Percentiles rank a stretch among this genome's conserved stretches.
phyloP scores from a whole-genome alignment of 768 basidiomycete genomes.

The Auricularia cornea region DNA sequence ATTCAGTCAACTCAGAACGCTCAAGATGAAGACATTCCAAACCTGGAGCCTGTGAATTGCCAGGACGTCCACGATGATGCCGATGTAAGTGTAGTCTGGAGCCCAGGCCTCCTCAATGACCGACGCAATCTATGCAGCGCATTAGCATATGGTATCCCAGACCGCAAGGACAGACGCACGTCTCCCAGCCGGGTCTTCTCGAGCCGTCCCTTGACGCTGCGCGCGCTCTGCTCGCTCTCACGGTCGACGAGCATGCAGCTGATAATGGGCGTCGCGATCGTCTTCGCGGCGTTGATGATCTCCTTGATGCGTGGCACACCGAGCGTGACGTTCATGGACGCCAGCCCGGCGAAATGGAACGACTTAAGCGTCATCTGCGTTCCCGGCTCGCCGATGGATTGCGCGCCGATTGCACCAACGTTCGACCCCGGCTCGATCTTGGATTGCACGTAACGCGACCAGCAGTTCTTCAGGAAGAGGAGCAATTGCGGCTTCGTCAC shows the following conservation, averaged over 20 bases:
- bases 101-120: constrained; percentile 96
- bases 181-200: constrained; percentile 94
- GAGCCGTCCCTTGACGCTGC: constrained; percentile 92
- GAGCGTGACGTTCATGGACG: constrained; percentile 98
- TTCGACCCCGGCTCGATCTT: constrained; percentile 98
- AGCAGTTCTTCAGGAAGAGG: constrained; percentile 77
- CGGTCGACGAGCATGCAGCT: constrained; percentile 85
- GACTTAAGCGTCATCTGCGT: constrained; percentile 99
- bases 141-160: background rate
- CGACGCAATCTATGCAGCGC: constrained; percentile 60
- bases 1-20: background rate
- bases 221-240: constrained; percentile 86
- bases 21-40: constrained; percentile 5
- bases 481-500: constrained; percentile 77
- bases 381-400: constrained; percentile 98
- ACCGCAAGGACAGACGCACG: constrained; percentile 36
- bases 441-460: constrained; percentile 88
- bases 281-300: constrained; percentile 98
- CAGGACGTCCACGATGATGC: constrained; percentile 82
- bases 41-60: constrained; percentile 88
- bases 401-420: constrained; percentile 96
- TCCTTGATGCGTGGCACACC: constrained; percentile 99
- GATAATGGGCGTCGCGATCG: constrained; percentile 96
- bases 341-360: constrained; percentile 99
- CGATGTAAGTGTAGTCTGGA: constrained; percentile 84